Evolutionary conservation across 805 yeast genomes (phyloP).

Genomic region (Starmerella vitae): DNA sequence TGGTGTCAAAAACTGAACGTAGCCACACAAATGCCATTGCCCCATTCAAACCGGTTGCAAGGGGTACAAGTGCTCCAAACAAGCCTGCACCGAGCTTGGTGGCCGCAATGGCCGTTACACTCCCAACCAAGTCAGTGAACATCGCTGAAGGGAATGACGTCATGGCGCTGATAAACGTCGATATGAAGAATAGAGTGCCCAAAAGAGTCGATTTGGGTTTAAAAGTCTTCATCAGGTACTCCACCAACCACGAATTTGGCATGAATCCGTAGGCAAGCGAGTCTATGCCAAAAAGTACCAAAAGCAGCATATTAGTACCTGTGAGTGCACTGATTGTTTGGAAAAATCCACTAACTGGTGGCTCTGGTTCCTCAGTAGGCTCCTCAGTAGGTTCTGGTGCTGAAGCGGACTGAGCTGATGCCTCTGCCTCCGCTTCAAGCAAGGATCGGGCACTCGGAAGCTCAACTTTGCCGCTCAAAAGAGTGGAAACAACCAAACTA

Average conservation of each 20-base stretch:
- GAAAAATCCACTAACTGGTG: neutral
- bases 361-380: neutral
- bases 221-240: conserved; percentile 54
- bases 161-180: conserved; percentile 40
- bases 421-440: conserved; percentile 1
- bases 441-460: neutral
- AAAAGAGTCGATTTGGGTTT: conserved; percentile 42
- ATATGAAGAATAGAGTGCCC: conserved; percentile 33
- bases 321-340: neutral
- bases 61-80: conserved; percentile 43
- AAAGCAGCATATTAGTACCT: conserved; percentile 4
- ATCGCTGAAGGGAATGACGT: conserved; percentile 47
- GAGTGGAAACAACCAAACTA: conserved; percentile 38
- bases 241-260: conserved; percentile 80
- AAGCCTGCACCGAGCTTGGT: conserved; percentile 71
- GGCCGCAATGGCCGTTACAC: conserved; percentile 57
- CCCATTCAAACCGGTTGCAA: conserved; percentile 29
- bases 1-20: conserved; percentile 53
- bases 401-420: neutral
- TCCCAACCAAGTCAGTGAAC: conserved; percentile 56
- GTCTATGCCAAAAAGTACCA: conserved; percentile 53
- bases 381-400: neutral
- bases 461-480: conserved; percentile 19
- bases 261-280: conserved; percentile 81
- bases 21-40: conserved; percentile 42